Conservation (phyloP, 2,329 filamentous ascomycete genomes). For the Clonostachys solani region DNA sequence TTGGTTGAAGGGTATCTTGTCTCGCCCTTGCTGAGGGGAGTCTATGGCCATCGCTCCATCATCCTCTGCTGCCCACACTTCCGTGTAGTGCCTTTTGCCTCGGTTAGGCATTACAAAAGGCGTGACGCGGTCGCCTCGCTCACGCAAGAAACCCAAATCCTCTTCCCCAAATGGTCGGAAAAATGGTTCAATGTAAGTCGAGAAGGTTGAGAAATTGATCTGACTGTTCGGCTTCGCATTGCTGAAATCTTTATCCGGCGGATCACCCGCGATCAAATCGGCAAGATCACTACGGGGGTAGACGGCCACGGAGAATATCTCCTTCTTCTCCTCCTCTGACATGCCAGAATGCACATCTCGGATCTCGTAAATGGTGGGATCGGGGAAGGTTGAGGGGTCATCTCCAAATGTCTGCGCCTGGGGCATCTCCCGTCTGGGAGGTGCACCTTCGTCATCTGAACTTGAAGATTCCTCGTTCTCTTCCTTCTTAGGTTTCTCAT, state of each 20-base stretch:
- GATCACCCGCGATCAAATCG: slow-evolving; percentile 81
- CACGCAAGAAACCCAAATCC: slow-evolving; percentile 87
- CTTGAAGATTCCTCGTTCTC: slow-evolving; percentile 41
- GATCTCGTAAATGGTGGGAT: slow-evolving; percentile 94
- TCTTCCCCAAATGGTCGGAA: slow-evolving; percentile 89
- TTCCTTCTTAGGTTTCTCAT: slow-evolving; percentile 43
- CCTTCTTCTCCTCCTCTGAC: slow-evolving; percentile 78
- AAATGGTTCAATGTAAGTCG: slow-evolving; percentile 87
- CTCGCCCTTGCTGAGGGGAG: slow-evolving; percentile 52
- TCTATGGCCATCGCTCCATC: slow-evolving; percentile 78
- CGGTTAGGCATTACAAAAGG: slow-evolving; percentile 85
- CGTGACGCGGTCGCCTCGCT: slow-evolving; percentile 77
- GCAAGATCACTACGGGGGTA: slow-evolving; percentile 80
- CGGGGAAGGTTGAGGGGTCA: slow-evolving; percentile 84
- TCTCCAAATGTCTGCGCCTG: slow-evolving; percentile 88
- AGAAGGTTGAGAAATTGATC: slow-evolving; percentile 89
- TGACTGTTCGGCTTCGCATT: slow-evolving; percentile 91
- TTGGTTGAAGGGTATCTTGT: slow-evolving; percentile 73
- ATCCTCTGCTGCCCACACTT: slow-evolving; percentile 90
- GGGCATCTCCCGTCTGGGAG: slow-evolving; percentile 60
- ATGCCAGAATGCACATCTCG: slow-evolving; percentile 69
- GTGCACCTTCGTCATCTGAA: slow-evolving; percentile 56
- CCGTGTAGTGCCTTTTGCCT: slow-evolving; percentile 80
- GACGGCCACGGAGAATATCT: slow-evolving; percentile 80
- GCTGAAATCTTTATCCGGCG: slow-evolving; percentile 93